phyloP scores from a whole-genome alignment of 1,284 basidiomycete species.

The Cystobasidiaceae sp. region DNA sequence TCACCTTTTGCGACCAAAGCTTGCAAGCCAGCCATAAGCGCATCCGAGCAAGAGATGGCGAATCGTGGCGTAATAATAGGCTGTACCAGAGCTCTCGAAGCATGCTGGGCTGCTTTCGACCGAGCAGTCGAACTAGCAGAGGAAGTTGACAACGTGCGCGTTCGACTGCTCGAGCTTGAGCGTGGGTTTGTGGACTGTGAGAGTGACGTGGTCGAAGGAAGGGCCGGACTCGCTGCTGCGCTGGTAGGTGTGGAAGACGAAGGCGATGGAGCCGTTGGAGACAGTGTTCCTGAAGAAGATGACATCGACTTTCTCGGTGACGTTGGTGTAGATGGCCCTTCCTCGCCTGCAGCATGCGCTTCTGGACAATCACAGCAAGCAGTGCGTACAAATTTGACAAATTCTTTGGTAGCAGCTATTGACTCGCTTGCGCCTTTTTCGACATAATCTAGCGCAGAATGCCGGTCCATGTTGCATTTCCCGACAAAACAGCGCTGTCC shows the following conservation, averaged over 20 bases:
- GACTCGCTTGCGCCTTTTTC: conserved; percentile 33
- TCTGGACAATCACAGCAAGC: conserved; percentile 31
- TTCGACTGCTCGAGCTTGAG: neutral
- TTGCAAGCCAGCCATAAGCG: conserved; percentile 65
- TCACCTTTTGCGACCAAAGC: conserved; percentile 48
- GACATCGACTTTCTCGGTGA: neutral
- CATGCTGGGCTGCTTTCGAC: conserved; percentile 5
- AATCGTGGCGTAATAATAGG: conserved; percentile 92
- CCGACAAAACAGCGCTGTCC: conserved; percentile 86
- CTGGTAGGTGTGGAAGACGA: neutral
- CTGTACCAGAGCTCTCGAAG: conserved; percentile 58
- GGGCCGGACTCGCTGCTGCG: neutral
- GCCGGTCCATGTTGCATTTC: conserved; percentile 89
- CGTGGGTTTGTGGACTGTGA: no score
- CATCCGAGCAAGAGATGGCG: conserved; percentile 79
- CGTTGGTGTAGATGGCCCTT: neutral
- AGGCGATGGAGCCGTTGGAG: neutral
- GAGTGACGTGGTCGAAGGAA: neutral
- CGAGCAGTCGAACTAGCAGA: conserved; percentile 19
- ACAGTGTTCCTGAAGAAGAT: neutral
- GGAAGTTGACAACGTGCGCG: neutral
- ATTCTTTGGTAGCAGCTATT: conserved; percentile 62
- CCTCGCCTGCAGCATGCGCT: conserved; percentile 21
- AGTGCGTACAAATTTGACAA: conserved; percentile 63
- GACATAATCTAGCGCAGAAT: conserved; percentile 63